phyloP scores from a whole-genome alignment of 1,284 basidiomycete genomes.

The Cryptococcus jaspeensis region DNA sequence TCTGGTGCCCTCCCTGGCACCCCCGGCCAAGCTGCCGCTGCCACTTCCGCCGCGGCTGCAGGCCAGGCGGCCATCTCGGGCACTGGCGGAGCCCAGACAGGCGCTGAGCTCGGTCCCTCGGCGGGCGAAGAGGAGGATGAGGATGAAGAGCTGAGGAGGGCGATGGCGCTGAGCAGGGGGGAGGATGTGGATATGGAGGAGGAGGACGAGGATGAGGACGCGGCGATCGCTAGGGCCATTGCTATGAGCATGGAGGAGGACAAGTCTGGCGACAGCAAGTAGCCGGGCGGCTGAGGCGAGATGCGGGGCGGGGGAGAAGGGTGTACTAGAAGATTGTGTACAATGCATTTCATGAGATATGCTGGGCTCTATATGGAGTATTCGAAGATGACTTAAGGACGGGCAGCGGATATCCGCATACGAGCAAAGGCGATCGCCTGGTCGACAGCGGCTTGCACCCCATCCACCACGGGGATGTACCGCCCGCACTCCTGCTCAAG shows the following conservation, averaged over 20 bases:
- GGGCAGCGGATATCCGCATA: conserved; percentile 4
- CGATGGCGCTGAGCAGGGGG: conserved; percentile 44
- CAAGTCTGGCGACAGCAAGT: background rate
- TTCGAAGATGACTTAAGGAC: background rate
- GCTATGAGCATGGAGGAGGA: conserved; percentile 59
- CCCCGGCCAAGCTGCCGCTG: background rate
- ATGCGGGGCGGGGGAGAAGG: too few species aligned
- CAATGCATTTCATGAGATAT: background rate
- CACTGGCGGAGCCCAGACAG: background rate
- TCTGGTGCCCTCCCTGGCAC: background rate
- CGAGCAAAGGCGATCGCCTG: conserved; percentile 8
- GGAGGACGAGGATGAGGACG: conserved; percentile 56
- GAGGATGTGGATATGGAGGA: conserved; percentile 46
- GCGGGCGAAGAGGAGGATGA: conserved; percentile 40
- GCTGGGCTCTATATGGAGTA: background rate
- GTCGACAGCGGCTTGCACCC: conserved; percentile 18
- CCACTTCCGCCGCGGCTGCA: background rate
- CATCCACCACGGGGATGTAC: conserved; percentile 14
- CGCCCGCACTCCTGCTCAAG: conserved; percentile 1
- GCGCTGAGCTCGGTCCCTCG: conserved; percentile 16
- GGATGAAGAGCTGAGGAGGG: conserved; percentile 42
- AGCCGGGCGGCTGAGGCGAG: background rate
- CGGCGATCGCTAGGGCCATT: conserved; percentile 63
- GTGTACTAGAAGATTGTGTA: too few species aligned
- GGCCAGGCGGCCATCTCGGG: conserved; percentile 1